Evolutionary conservation across 345 rosid genomes (phyloP).

Genomic region (Arabidopsis arenosa): DNA sequence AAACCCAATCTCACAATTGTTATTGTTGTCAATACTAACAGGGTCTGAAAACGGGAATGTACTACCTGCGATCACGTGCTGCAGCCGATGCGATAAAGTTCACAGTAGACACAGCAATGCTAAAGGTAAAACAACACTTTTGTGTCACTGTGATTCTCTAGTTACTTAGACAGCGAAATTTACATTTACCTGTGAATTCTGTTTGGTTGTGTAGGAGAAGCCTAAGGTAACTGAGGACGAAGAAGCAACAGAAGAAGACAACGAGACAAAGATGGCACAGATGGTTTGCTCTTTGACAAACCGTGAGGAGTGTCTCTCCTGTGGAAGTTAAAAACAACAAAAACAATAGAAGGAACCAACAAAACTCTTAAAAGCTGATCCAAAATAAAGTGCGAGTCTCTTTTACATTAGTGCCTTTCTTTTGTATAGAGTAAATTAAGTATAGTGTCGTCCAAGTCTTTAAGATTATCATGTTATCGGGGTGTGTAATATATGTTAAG

Average conservation of each 20-base stretch:
- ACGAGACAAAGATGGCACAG: conserved; percentile 72
- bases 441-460: neutral
- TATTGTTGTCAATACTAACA: conserved; percentile 28
- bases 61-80: conserved; percentile 84
- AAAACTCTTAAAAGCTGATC: neutral
- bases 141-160: neutral
- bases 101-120: conserved; percentile 80
- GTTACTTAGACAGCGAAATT: neutral
- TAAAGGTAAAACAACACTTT: conserved; percentile 54
- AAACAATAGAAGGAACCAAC: neutral
- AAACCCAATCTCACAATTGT: neutral
- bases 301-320: conserved; percentile 85
- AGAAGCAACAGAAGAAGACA: conserved; percentile 42
- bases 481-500: neutral
- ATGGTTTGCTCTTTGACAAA: conserved; percentile 90
- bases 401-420: too few relatives aligned
- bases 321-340: conserved; percentile 62
- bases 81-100: conserved; percentile 99
- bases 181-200: neutral
- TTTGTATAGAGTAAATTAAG: neutral
- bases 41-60: conserved; percentile 98
- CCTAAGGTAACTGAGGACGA: conserved; percentile 41
- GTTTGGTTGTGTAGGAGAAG: conserved; percentile 48
- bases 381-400: neutral
- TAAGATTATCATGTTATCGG: neutral